phyloP scores from a whole-genome alignment of 2,329 filamentous ascomycete species.

The Aaosphaeria arxii region DNA sequence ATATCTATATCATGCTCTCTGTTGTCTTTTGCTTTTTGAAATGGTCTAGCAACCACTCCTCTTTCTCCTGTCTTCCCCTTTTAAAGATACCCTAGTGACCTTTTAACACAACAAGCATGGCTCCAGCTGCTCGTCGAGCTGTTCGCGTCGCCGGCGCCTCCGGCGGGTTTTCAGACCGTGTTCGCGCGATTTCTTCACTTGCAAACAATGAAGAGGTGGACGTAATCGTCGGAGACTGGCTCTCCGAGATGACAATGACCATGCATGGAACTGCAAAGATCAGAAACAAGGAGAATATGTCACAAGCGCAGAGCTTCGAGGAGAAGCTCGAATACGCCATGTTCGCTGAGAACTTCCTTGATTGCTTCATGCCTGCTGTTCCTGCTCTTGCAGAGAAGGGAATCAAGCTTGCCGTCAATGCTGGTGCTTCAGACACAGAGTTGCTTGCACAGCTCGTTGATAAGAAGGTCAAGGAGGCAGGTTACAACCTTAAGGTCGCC shows the following conservation, averaged over 20 bases:
- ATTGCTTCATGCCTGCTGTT: conserved; percentile 43
- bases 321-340: conserved; percentile 24
- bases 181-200: conserved; percentile 42
- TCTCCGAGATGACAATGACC: conserved; percentile 30
- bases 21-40: not conserved
- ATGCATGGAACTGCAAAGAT: conserved; percentile 23
- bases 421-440: conserved; percentile 28
- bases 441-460: conserved; percentile 21
- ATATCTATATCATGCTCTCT: conserved; percentile 6
- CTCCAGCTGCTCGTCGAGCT: conserved; percentile 21
- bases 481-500: conserved; percentile 28
- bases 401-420: conserved; percentile 31
- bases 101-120: conserved; percentile 9
- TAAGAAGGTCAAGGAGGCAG: conserved; percentile 22
- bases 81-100: not conserved
- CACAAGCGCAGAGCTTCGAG: conserved; percentile 42
- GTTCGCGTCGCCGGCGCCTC: conserved; percentile 44
- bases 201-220: conserved; percentile 35
- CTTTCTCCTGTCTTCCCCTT: conserved; percentile 2
- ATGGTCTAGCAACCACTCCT: not conserved
- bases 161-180: conserved; percentile 44
- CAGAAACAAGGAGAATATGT: conserved; percentile 36
- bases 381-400: conserved; percentile 23
- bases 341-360: conserved; percentile 45
- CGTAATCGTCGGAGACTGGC: conserved; percentile 32